Conservation (phyloP, 2,329 filamentous ascomycete genomes). For the Epichloe festucae region DNA sequence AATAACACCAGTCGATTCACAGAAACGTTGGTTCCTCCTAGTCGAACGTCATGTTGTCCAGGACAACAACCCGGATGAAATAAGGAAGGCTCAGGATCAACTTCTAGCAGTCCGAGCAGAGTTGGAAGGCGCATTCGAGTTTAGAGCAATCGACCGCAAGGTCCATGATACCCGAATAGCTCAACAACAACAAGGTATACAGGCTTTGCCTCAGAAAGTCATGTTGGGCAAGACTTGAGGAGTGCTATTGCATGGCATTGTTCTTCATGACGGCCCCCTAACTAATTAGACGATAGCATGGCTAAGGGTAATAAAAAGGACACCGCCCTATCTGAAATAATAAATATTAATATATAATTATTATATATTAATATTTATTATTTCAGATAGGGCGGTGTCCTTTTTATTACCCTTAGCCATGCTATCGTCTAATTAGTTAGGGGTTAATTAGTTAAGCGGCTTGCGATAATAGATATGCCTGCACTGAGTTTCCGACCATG, state of each 20-base stretch:
- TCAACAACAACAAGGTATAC: constrained; percentile 24
- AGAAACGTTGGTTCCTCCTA: constrained; percentile 40
- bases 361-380: too few species aligned
- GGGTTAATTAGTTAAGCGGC: not conserved
- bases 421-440: too few species aligned
- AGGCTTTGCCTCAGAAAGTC: constrained; percentile 26
- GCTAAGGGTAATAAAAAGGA: too few species aligned
- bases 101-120: constrained; percentile 33
- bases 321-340: too few species aligned
- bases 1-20: constrained; percentile 34
- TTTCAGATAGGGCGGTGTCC: too few species aligned
- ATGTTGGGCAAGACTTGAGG: constrained; percentile 19
- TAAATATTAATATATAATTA: too few species aligned
- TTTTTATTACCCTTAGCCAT: too few species aligned
- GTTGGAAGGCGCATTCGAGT: constrained; percentile 39
- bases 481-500: not conserved
- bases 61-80: constrained; percentile 44
- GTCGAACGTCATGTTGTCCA: constrained; percentile 41
- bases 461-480: not conserved
- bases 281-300: too few species aligned
- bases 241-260: not conserved
- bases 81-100: constrained; percentile 40
- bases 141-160: constrained; percentile 37
- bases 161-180: constrained; percentile 38
- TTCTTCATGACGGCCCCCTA: not conserved